Percentiles rank a stretch among this genome's conserved stretches.
phyloP scores from a whole-genome alignment of 2,329 filamentous ascomycete genomes.

The Thermoascus crustaceus region DNA sequence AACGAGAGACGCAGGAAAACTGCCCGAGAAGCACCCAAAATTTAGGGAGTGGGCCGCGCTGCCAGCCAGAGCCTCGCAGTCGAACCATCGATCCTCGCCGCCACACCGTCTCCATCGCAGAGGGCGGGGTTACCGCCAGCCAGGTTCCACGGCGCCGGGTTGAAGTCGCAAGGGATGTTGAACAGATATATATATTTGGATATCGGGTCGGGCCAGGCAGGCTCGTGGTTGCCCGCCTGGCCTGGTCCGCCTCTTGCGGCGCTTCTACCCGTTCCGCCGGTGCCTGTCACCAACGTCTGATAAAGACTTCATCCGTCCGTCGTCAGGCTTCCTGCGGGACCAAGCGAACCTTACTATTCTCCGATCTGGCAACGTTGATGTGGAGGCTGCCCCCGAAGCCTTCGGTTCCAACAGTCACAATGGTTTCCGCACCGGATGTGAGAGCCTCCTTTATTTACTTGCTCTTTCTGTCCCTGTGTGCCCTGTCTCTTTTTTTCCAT shows the following conservation, averaged over 20 bases:
- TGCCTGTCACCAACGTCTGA: no score
- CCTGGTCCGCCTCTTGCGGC: no score
- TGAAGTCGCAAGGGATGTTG: not conserved
- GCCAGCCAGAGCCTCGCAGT: not conserved
- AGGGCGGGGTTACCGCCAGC: conserved; percentile 2
- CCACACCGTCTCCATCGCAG: conserved; percentile 1
- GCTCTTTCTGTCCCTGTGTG: not conserved
- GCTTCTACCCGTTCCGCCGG: no score
- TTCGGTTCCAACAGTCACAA: not conserved
- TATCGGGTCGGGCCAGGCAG: not conserved
- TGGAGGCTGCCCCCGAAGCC: not conserved
- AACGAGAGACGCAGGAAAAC: conserved; percentile 1
- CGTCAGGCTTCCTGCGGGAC: no score
- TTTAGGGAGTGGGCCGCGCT: conserved; percentile 1
- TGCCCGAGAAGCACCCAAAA: not conserved
- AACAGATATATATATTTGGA: not conserved
- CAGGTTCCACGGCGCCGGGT: not conserved
- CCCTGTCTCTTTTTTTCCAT: not conserved
- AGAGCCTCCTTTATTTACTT: conserved; percentile 2
- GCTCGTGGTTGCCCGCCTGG: not conserved
- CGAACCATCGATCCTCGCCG: conserved; percentile 1
- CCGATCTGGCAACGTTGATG: not conserved
- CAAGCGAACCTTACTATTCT: no score
- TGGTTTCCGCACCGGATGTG: conserved; percentile 11
- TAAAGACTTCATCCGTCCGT: no score